Base-by-base conservation (phyloP, 331 rosid genomes). In the Cydonia oblonga region DNA sequence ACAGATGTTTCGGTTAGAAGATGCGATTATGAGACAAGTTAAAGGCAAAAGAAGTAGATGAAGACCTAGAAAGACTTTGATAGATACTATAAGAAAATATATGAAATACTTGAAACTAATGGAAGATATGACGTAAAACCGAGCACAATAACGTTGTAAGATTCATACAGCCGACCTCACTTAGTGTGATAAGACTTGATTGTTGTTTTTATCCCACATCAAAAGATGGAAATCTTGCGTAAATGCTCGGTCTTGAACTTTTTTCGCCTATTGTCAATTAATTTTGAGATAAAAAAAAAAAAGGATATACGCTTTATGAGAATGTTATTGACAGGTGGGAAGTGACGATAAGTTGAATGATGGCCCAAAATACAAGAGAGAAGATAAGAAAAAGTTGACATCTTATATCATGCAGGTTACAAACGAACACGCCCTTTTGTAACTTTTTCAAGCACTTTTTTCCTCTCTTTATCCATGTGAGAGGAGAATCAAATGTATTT, bases 131-230 rank as follows among this genome's bases (percentile, higher is more conserved):
- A 38, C 4, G 4, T 0, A 38, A 38, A 38, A 38, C 1, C 0
- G 1, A 38, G 0, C 0, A 0, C 0, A 38, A 38, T 33, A 1
- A 38, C 0, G 0, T 38, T 38, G 0, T 3, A 38, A 0, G 0
- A 10, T 9, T 38, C 0, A 38, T 10, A 38, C 1, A 38, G 3
- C 13, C 1, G 4, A 38, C 0, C 0, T 0, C 0, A 38, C 13
- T 38, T 38, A 38, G 0, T 38, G 0, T 38, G 42, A 38, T 38
- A 38, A 38, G 1, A 38, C 1, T 38, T 38, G 0, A 38, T 38
- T 38, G 0, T 38, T 9, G 42, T 38, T 38, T 38, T 13, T 9
- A 3, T 38, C 42, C 42, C 42, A 15, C 54, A 4, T 49, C 9
- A 0, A 46, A 15, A 1, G 20, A 6, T 1, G 54, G 1, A 16